These are phyloP conservation scores for Eucalyptus urophylla DNA, from an alignment of 345 rosid genomes.

Conservation along the genomic window DNA sequence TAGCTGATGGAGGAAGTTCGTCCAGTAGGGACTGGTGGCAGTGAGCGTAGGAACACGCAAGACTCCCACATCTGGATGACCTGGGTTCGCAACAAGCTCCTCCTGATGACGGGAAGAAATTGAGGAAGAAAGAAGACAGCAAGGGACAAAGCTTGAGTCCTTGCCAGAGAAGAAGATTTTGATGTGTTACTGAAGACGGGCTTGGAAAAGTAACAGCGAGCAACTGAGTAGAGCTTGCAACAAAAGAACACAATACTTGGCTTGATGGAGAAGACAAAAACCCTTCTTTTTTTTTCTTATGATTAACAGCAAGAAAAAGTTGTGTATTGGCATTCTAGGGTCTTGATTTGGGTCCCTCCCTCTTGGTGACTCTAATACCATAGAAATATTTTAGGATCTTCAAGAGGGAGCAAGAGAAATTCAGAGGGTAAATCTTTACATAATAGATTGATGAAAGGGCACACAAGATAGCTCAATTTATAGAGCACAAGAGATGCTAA, in stretches of 20 bases:
- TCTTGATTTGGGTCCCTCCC: background rate
- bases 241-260: background rate
- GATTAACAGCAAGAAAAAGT: background rate
- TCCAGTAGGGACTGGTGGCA: background rate
- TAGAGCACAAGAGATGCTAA: background rate
- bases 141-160: background rate
- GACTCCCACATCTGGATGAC: background rate
- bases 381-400: background rate
- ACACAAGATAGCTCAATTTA: background rate
- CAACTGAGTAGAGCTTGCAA: background rate
- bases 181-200: background rate
- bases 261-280: background rate
- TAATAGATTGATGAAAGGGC: background rate
- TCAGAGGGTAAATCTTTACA: background rate
- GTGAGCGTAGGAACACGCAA: background rate
- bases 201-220: background rate
- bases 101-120: background rate
- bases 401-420: background rate
- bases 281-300: background rate
- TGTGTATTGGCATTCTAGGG: background rate
- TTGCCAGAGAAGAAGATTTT: background rate
- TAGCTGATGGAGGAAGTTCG: background rate
- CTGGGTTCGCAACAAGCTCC: background rate
- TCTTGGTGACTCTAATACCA: background rate
- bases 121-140: background rate